A percentile compares a stretch with the other conserved stretches of the same genome.
phyloP scores from a whole-genome alignment of 306 rosid genomes.

The Medicago lupulina region DNA sequence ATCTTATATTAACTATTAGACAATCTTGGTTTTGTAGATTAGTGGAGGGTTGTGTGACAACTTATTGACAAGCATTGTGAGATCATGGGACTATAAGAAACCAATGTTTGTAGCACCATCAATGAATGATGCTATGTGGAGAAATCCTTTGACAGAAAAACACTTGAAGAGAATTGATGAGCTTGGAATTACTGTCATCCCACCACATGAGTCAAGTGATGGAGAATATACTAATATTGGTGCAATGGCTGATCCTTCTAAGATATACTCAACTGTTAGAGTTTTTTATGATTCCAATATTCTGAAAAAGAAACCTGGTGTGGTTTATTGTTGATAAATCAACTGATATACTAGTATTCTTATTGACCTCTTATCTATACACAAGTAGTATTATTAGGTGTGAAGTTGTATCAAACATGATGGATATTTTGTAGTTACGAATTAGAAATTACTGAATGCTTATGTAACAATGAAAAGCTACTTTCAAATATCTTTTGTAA shows the following conservation, averaged over 20 bases:
- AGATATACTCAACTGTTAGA: constrained; percentile 62
- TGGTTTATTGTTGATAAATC: neutral
- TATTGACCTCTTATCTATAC: too few species aligned
- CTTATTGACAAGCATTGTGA: constrained; percentile 70
- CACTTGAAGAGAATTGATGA: constrained; percentile 66
- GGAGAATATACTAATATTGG: constrained; percentile 52
- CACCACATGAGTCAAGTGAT: constrained; percentile 48
- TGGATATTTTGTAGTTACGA: too few species aligned
- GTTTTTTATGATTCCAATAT: constrained; percentile 45
- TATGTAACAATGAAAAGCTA: too few species aligned
- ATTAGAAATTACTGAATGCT: too few species aligned
- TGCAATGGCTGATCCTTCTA: constrained; percentile 72
- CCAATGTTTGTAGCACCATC: constrained; percentile 83
- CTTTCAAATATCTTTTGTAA: too few species aligned
- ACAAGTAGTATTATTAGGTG: too few species aligned
- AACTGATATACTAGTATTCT: too few species aligned
- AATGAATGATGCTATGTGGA: constrained; percentile 80
- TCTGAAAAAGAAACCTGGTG: constrained; percentile 34
- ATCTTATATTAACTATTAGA: too few species aligned
- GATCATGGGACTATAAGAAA: constrained; percentile 89
- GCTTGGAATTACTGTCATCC: constrained; percentile 74
- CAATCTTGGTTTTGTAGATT: constrained; percentile 53
- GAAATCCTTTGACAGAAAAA: constrained; percentile 72
- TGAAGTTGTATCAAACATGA: too few species aligned
- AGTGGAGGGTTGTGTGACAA: constrained; percentile 86